phyloP scores from a whole-genome alignment of 208 protist species.

The Lotmaria passim region DNA sequence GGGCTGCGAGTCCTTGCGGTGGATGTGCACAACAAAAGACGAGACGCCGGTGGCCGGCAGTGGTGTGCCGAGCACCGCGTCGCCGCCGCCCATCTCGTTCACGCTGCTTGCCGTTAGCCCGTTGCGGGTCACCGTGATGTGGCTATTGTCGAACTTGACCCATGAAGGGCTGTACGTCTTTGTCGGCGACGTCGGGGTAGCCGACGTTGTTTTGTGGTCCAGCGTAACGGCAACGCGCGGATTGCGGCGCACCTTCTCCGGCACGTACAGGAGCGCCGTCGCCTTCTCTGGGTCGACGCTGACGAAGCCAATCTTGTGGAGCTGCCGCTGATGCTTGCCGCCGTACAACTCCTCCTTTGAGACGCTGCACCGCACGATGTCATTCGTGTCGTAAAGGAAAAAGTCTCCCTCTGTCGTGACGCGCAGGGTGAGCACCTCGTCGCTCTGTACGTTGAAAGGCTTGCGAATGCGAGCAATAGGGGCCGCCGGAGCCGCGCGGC shows the following conservation, averaged over 20 bases:
- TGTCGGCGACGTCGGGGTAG: slow-evolving; percentile 9
- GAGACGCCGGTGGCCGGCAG: slow-evolving; percentile 68
- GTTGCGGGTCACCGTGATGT: slow-evolving; percentile 65
- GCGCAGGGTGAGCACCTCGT: slow-evolving; percentile 72
- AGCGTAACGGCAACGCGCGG: slow-evolving; percentile 26
- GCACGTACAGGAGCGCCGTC: slow-evolving; percentile 50
- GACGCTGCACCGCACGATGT: slow-evolving; percentile 77
- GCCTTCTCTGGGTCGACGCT: slow-evolving; percentile 59
- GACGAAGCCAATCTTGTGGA: slow-evolving; percentile 54
- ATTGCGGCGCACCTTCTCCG: slow-evolving; percentile 37
- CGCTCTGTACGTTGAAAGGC: slow-evolving; percentile 64
- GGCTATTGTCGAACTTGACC: slow-evolving; percentile 54
- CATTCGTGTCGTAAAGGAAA: slow-evolving; percentile 78
- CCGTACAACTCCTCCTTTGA: slow-evolving; percentile 46
- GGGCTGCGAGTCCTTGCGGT: slow-evolving; percentile 54
- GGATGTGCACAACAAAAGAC: slow-evolving; percentile 79
- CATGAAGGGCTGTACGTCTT: slow-evolving; percentile 65
- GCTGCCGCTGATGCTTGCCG: slow-evolving; percentile 23
- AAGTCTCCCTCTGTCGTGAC: slow-evolving; percentile 85
- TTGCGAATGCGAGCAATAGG: slow-evolving; percentile 47
- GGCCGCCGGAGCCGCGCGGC: not conserved
- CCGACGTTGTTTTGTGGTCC: slow-evolving; percentile 21
- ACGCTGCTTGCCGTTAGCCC: slow-evolving; percentile 65
- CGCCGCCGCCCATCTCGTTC: slow-evolving; percentile 59
- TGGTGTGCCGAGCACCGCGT: slow-evolving; percentile 74